phyloP scores from a whole-genome alignment of 176 grass and related monocot genomes.

The Raddia distichophylla region DNA sequence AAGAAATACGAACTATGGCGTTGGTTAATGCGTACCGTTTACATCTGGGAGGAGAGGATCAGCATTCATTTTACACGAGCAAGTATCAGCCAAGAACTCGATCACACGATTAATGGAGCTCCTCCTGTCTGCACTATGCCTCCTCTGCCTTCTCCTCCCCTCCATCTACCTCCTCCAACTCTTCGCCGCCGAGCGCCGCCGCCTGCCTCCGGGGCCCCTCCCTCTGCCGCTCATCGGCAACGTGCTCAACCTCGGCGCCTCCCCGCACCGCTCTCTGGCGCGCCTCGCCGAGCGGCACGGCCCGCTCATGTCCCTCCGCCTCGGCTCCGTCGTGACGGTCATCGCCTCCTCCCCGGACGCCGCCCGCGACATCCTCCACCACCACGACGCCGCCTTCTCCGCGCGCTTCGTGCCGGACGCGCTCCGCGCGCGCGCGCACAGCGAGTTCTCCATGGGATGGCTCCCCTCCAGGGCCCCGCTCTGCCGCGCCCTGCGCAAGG shows the following conservation, averaged over 20 bases:
- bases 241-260: not conserved
- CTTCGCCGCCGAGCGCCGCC: not conserved
- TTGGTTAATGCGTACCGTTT: too few species aligned
- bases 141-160: not conserved
- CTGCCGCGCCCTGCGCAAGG: slow-evolving; percentile 46
- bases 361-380: slow-evolving; percentile 45
- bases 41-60: too few species aligned
- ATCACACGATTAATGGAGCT: too few species aligned
- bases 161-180: not conserved
- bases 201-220: slow-evolving; percentile 10
- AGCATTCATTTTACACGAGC: too few species aligned
- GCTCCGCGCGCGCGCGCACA: not conserved
- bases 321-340: slow-evolving; percentile 39
- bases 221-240: slow-evolving; percentile 25
- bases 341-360: slow-evolving; percentile 42
- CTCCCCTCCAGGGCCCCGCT: not conserved
- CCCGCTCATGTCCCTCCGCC: slow-evolving; percentile 24
- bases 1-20: too few species aligned
- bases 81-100: too few species aligned
- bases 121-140: too few species aligned
- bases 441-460: not conserved
- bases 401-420: slow-evolving; percentile 35
- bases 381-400: slow-evolving; percentile 35
- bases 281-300: not conserved
- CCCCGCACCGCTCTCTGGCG: slow-evolving; percentile 23